Evolutionary conservation across 352 stramenopile species (phyloP).

Genomic region (Pythium pectinolyticum): DNA sequence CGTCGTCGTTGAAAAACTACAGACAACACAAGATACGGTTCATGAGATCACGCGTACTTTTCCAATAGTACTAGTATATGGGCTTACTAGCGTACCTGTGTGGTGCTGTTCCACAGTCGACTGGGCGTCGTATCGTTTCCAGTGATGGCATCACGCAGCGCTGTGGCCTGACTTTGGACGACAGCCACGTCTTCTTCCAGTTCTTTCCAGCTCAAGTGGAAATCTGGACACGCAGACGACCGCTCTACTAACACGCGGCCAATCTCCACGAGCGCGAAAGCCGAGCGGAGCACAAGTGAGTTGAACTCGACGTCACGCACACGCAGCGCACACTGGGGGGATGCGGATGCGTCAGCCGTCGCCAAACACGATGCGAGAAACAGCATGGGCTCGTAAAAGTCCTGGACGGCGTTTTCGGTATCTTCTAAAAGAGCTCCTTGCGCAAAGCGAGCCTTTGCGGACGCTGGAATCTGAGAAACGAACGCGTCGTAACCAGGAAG

Average conservation of each 20-base stretch:
- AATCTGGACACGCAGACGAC: constrained; percentile 54
- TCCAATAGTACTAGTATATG: neutral
- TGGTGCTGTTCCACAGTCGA: constrained; percentile 70
- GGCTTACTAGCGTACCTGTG: constrained; percentile 29
- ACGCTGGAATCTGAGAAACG: constrained; percentile 42
- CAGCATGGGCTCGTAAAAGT: constrained; percentile 83
- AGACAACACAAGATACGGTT: neutral
- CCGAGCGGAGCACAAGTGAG: constrained; percentile 63
- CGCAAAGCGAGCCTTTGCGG: constrained; percentile 53
- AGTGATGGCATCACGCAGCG: constrained; percentile 45
- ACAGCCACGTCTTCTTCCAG: constrained; percentile 43
- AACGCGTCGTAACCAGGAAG: constrained; percentile 46
- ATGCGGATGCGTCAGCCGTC: neutral
- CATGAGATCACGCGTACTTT: neutral
- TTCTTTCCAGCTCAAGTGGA: constrained; percentile 43
- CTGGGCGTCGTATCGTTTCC: constrained; percentile 32
- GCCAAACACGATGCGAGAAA: constrained; percentile 51
- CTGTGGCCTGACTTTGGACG: constrained; percentile 29
- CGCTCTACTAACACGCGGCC: constrained; percentile 59
- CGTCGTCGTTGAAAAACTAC: constrained; percentile 53
- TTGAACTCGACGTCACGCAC: constrained; percentile 85
- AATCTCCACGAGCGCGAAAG: constrained; percentile 64
- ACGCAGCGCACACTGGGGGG: constrained; percentile 33
- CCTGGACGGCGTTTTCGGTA: constrained; percentile 33
- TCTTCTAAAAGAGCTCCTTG: constrained; percentile 40